A percentile compares a stretch with the other conserved stretches of the same genome.
These are phyloP conservation scores for Wickerhamia fluorescens DNA, from an alignment of 805 yeast genomes.

Conservation along the genomic window DNA sequence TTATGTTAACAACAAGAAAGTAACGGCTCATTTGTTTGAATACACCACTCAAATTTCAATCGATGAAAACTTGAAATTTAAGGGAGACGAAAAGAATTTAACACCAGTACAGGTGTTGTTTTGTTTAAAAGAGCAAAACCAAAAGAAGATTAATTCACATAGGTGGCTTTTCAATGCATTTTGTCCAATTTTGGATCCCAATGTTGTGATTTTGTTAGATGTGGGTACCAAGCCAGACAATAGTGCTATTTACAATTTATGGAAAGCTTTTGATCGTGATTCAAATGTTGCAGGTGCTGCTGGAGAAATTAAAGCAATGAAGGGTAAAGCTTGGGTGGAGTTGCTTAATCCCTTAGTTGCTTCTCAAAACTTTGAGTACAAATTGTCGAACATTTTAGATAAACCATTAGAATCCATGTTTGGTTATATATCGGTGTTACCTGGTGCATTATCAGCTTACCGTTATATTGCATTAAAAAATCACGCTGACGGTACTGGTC, in stretches of 20 bases:
- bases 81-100: conserved; percentile 81
- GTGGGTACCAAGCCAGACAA: conserved; percentile 97
- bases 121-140: conserved; percentile 87
- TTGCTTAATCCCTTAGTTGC: conserved; percentile 88
- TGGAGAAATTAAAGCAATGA: conserved; percentile 94
- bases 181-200: conserved; percentile 88
- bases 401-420: conserved; percentile 89
- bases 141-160: conserved; percentile 93
- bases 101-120: conserved; percentile 93
- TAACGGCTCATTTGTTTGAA: conserved; percentile 90
- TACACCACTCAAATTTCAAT: conserved; percentile 93
- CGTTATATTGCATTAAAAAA: conserved; percentile 81
- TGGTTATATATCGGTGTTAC: conserved; percentile 89
- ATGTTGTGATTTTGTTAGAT: conserved; percentile 80
- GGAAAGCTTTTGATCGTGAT: conserved; percentile 97
- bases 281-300: conserved; percentile 99
- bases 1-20: conserved; percentile 84
- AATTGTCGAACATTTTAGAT: conserved; percentile 93
- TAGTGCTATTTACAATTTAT: conserved; percentile 81
- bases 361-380: conserved; percentile 93
- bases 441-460: conserved; percentile 95
- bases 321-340: conserved; percentile 80
- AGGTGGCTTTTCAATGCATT: conserved; percentile 96
- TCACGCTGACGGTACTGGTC: conserved; percentile 89
- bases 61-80: conserved; percentile 82